Percentiles rank a stretch among this genome's conserved stretches.
Conservation (phyloP, 1,284 basidiomycete species). For the Pterulicium gracile region DNA sequence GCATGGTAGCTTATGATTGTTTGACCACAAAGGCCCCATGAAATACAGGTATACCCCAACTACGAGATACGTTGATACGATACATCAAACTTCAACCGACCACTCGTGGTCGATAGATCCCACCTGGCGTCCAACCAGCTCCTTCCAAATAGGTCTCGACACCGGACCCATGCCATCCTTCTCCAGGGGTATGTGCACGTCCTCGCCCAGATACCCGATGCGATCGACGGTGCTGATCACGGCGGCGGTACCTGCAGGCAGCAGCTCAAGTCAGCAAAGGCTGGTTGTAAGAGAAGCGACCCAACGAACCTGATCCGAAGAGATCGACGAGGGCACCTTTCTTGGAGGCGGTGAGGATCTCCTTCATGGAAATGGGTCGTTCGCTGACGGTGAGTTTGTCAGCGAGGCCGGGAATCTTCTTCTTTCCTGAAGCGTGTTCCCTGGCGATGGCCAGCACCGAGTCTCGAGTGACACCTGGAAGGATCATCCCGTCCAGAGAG, state of each 20-base stretch:
- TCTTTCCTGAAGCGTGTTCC: constrained; percentile 56
- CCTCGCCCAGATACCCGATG: constrained; percentile 83
- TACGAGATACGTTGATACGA: no score
- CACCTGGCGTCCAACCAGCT: constrained; percentile 85
- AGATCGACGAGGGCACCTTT: constrained; percentile 77
- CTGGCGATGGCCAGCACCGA: constrained; percentile 79
- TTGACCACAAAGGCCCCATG: no score
- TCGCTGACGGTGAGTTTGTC: constrained; percentile 70
- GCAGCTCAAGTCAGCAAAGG: constrained; percentile 3
- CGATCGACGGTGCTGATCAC: constrained; percentile 75
- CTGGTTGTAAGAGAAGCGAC: not conserved
- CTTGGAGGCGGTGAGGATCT: constrained; percentile 68
- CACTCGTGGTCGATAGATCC: constrained; percentile 80
- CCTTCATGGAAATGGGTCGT: constrained; percentile 81
- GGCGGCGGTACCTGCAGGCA: constrained; percentile 70
- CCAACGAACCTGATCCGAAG: constrained; percentile 72
- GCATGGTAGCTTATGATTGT: no score
- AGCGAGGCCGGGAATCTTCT: constrained; percentile 50
- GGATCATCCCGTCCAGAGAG: constrained; percentile 89
- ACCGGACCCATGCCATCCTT: constrained; percentile 82
- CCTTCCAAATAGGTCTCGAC: constrained; percentile 72
- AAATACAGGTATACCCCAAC: no score
- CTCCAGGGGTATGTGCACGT: constrained; percentile 81
- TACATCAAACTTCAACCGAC: constrained; percentile 43
- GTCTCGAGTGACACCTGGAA: constrained; percentile 94